Evolutionary conservation across 2,329 filamentous ascomycete species (phyloP).

Genomic region (Aspergillus oerlinghausenensis): DNA sequence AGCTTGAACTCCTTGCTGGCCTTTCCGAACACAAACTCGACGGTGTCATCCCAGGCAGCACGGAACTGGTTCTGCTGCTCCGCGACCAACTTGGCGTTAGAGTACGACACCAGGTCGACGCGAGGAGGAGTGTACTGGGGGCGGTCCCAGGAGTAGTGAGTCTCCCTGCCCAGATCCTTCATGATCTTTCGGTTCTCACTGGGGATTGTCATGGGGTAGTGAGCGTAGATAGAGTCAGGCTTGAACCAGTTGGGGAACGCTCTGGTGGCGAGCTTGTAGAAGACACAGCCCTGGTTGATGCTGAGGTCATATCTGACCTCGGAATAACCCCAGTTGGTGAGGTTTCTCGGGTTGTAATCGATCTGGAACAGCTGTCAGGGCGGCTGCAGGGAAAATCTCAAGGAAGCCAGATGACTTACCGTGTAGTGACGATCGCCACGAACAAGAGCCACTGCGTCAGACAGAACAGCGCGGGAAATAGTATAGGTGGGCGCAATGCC

Average conservation of each 20-base stretch:
- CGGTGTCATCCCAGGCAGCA: slow-evolving; percentile 59
- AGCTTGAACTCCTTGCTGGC: slow-evolving; percentile 55
- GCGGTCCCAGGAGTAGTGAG: slow-evolving; percentile 65
- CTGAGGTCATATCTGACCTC: slow-evolving; percentile 68
- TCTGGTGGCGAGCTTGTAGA: slow-evolving; percentile 77
- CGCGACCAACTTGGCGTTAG: slow-evolving; percentile 58
- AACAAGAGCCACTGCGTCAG: slow-evolving; percentile 73
- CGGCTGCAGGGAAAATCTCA: slow-evolving; percentile 19
- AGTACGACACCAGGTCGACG: slow-evolving; percentile 58
- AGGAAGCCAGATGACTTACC: slow-evolving; percentile 9
- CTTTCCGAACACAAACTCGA: slow-evolving; percentile 60
- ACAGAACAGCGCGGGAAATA: slow-evolving; percentile 70
- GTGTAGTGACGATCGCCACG: slow-evolving; percentile 77
- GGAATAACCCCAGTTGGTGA: slow-evolving; percentile 82
- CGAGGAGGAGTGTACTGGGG: slow-evolving; percentile 51
- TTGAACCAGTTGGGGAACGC: slow-evolving; percentile 79
- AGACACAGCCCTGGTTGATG: slow-evolving; percentile 75
- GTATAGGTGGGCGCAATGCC: slow-evolving; percentile 73
- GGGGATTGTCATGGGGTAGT: slow-evolving; percentile 69
- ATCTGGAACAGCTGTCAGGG: slow-evolving; percentile 22
- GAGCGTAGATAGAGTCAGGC: slow-evolving; percentile 72
- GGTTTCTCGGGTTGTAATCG: slow-evolving; percentile 68
- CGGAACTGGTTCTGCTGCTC: slow-evolving; percentile 59
- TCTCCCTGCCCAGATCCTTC: slow-evolving; percentile 59
- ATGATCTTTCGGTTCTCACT: slow-evolving; percentile 68